phyloP scores from a whole-genome alignment of 768 basidiomycete genomes.

The Rhodosporidiobolus odoratus region DNA sequence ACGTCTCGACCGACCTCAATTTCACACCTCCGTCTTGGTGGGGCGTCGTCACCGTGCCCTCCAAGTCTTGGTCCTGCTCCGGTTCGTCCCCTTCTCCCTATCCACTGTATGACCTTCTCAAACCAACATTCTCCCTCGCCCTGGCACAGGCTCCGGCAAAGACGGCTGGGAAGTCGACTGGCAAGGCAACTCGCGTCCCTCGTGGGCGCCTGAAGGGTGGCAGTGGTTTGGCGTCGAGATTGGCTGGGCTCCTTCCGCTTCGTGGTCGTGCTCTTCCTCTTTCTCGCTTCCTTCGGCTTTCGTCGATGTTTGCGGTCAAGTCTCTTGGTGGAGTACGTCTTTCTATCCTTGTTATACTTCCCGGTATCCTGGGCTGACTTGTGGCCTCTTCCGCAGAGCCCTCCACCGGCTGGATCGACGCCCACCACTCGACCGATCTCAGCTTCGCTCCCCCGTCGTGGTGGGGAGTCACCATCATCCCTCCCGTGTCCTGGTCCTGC shows the following conservation, averaged over 20 bases:
- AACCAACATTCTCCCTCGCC: not conserved
- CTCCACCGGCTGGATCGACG: not conserved
- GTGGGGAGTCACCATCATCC: not conserved
- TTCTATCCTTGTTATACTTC: not conserved
- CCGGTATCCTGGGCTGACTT: too few species aligned
- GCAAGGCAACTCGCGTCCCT: not conserved
- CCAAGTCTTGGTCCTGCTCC: slow-evolving; percentile 3
- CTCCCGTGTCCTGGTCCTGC: not conserved
- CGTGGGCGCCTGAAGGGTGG: not conserved
- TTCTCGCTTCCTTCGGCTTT: not conserved
- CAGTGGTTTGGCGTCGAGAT: not conserved
- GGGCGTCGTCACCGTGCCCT: not conserved
- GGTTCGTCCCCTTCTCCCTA: not conserved
- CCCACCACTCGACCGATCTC: not conserved
- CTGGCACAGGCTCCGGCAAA: slow-evolving; percentile 1
- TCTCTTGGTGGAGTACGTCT: slow-evolving; percentile 10
- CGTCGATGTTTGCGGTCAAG: not conserved
- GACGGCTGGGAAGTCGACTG: slow-evolving; percentile 5
- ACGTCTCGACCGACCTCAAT: not conserved
- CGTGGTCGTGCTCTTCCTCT: not conserved
- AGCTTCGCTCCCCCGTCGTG: not conserved
- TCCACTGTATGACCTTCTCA: too few species aligned
- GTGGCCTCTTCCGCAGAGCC: slow-evolving; percentile 7
- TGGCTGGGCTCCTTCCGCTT: slow-evolving; percentile 16
- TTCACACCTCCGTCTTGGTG: slow-evolving; percentile 6